Evolutionary conservation across 202 grass and related monocot species (phyloP).

Genomic region (Setaria italica): DNA sequence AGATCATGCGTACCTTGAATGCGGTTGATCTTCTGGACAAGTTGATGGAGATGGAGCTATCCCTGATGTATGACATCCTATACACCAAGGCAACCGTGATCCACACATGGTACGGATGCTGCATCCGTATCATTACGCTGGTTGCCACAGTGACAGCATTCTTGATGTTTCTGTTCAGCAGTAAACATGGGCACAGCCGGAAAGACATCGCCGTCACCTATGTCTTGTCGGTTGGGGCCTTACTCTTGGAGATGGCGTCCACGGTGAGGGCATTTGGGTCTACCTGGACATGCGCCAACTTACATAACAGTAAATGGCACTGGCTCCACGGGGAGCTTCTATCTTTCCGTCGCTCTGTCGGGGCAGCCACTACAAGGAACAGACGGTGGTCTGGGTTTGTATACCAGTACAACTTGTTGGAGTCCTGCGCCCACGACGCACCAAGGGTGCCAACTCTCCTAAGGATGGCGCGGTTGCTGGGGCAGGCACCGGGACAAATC

Average conservation of each 20-base stretch:
- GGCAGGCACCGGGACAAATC: too few species aligned
- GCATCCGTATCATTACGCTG: slow-evolving; percentile 3
- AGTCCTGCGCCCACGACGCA: neutral
- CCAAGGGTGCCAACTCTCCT: too few species aligned
- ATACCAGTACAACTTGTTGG: slow-evolving; percentile 41
- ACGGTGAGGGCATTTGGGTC: slow-evolving; percentile 26
- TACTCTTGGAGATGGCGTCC: slow-evolving; percentile 30
- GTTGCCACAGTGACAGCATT: slow-evolving; percentile 3
- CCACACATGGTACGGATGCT: slow-evolving; percentile 5
- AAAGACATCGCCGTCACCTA: slow-evolving; percentile 44
- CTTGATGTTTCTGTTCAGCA: slow-evolving; percentile 28
- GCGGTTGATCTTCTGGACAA: neutral
- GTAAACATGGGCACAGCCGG: neutral
- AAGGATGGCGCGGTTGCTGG: too few species aligned
- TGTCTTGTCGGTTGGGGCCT: slow-evolving; percentile 26
- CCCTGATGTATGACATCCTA: slow-evolving; percentile 53
- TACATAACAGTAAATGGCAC: neutral
- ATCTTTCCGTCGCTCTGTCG: neutral
- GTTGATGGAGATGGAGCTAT: slow-evolving; percentile 47
- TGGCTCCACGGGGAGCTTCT: neutral
- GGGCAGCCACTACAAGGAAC: too few species aligned
- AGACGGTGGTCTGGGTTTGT: slow-evolving; percentile 49
- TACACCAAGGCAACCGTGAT: slow-evolving; percentile 43
- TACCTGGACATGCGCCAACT: slow-evolving; percentile 27
- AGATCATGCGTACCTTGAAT: too few species aligned